Evolutionary conservation across 306 rosid species (phyloP), one percentile per base, ranked within the genome.

Genomic region (Trifolium fragiferum): DNA sequence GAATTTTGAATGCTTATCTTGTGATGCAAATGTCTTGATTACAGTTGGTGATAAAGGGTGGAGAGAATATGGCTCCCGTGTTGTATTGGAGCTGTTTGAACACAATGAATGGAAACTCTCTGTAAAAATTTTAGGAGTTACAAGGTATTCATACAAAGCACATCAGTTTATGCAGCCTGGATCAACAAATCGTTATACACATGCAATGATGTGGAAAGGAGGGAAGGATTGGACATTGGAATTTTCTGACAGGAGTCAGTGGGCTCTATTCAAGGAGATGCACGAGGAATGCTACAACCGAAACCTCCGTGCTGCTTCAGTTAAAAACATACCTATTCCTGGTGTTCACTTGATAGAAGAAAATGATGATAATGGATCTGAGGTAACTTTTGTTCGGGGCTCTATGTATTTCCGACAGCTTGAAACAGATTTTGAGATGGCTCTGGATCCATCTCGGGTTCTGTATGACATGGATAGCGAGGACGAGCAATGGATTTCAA

Each of bases 161-260:
- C 96, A 87, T 83, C 99, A 95, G 44, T 87, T 95, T 92, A 76
- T 95, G 88, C 99, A 90, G 91, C 93, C 92, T 65, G 99, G 99
- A 78, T 89, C 98, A 72, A 87, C 97, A 72, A 95, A 95, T 79
- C 99, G 99, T 58, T 92, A 73, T 64, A 89, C 99, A 2, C 99
- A 95, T 90, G 96, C 93, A 62, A 95, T 95, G 97, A 90, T 92
- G 93, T 95, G 99, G 99, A 95, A 90, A 82, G 99, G 97, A 79
- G 99, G 90, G 73, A 95, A 90, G 83, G 98, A 95, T 59, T 95
- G 99, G 99, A 78, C 23, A 76, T 83, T 95, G 87, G 99, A 95
- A 88, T 95, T 95, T 82, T 81, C 86, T 66, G 93, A 92, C 83
- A 85, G 99, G 82, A 89, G 89, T 62, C 99, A 94, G 70, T 94